Evolutionary conservation across 192 early-diverging fungal genomes (phyloP), one percentile per base, ranked within the genome.

Genomic region (Rhizophagus sp.): DNA sequence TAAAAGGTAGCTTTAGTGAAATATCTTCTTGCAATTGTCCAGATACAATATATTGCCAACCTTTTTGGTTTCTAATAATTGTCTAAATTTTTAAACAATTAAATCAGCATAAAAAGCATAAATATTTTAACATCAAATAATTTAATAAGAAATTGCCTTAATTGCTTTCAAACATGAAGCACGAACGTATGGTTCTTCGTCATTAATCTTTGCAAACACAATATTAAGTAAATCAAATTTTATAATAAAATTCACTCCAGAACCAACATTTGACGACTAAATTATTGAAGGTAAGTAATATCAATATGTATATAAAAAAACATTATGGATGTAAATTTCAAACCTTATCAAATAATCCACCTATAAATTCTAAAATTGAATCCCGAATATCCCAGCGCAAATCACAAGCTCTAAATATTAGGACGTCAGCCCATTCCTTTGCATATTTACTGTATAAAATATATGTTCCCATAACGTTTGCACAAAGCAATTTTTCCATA

Each of bases 341-440:
- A 73, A 84, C 81, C 27, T 61, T 24, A 4, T 81, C 80, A 81
- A 88, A 88, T n/a, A 90, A 80, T 61, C 57, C 61, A 27, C 85
- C 88, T 70, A 88, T 84, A 65, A 87, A 90, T 74, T 87, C 84
- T 33, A 90, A 67, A 19, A 81, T 83, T 19, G 84, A 84, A 70
- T 88, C 87, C 17, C 89, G 88, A 19, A 88, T 81, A 82, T 90
- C 86, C 86, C 89, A 88, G 50, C 86, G 83, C 27, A 71, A 78
- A 73, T 90, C 89, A 57, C 82, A 79, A 2, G 86, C 73, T 41
- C 88, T 88, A 2, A 84, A 36, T 12, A 73, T 78, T 10, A 90
- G 41, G 4, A 78, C 79, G 61, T 82, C 79, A 2, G 87, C 78
- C 36, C 88, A 78, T 3, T 81, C 68, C 4, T 80, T 15, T 25